Evolutionary conservation across 1,139 yeast species (phyloP).

Genomic region (Pneumocystis jirovecii): DNA sequence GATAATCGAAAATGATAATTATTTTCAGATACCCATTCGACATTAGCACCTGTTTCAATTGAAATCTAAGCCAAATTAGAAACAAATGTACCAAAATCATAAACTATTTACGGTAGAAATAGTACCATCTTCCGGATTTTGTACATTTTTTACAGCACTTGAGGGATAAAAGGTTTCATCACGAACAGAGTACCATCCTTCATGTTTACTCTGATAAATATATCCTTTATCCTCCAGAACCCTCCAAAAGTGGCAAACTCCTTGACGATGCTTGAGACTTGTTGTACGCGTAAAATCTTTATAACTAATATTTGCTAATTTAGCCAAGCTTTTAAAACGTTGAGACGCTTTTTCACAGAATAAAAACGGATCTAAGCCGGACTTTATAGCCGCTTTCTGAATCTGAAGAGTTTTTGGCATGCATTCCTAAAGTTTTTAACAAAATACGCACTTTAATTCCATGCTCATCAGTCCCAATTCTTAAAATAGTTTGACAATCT

Average conservation of each 20-base stretch:
- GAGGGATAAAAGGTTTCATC: slow-evolving; percentile 93
- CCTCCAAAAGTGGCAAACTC: slow-evolving; percentile 61
- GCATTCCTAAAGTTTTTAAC: background rate
- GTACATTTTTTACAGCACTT: slow-evolving; percentile 43
- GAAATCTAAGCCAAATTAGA: slow-evolving; percentile 28
- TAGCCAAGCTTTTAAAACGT: slow-evolving; percentile 51
- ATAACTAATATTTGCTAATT: slow-evolving; percentile 39
- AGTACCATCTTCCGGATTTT: slow-evolving; percentile 27
- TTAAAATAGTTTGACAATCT: slow-evolving; percentile 35
- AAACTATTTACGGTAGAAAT: background rate
- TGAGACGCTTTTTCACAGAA: slow-evolving; percentile 60
- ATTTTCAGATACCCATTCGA: slow-evolving; percentile 57
- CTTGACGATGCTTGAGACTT: slow-evolving; percentile 53
- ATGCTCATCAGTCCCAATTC: slow-evolving; percentile 96
- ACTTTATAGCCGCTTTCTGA: slow-evolving; percentile 54
- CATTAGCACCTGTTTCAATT: slow-evolving; percentile 63
- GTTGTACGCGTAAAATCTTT: slow-evolving; percentile 85
- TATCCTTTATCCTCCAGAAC: slow-evolving; percentile 42
- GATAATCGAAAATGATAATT: slow-evolving; percentile 77
- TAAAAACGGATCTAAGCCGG: slow-evolving; percentile 39
- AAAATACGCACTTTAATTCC: slow-evolving; percentile 44
- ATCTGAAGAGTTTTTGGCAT: slow-evolving; percentile 25
- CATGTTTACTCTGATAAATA: slow-evolving; percentile 68
- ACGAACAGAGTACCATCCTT: slow-evolving; percentile 89
- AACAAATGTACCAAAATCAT: background rate